Conservation (phyloP, 108 stramenopile genomes). For the Nitzschia sp. region DNA sequence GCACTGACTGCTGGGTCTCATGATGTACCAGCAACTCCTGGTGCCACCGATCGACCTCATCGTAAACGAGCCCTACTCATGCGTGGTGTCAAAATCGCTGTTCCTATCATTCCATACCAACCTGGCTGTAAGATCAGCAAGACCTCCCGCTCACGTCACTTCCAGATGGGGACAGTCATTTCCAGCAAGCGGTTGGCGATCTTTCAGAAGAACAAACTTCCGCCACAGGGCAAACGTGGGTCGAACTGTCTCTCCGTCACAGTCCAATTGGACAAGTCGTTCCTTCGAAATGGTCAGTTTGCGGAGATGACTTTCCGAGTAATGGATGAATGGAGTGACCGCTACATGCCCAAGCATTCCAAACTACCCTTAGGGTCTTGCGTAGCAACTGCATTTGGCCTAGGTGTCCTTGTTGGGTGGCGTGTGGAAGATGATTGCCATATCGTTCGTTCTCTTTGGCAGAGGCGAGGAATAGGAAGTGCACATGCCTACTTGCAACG, state of each 20-base stretch:
- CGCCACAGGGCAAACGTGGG: conserved; percentile 14
- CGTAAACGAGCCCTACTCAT: conserved; percentile 23
- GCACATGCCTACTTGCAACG: conserved; percentile 70
- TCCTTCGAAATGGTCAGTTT: conserved; percentile 74
- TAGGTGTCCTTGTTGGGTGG: conserved; percentile 87
- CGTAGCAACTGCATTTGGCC: conserved; percentile 81
- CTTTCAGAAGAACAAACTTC: conserved; percentile 25
- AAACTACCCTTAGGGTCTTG: conserved; percentile 83
- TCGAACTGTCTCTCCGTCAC: conserved; percentile 78
- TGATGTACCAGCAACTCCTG: not conserved
- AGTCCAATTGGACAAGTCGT: conserved; percentile 71
- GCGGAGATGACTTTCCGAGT: conserved; percentile 72
- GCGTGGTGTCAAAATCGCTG: conserved; percentile 77
- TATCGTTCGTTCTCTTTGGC: conserved; percentile 80
- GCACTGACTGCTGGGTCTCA: conserved; percentile 1
- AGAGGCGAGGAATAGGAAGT: conserved; percentile 63
- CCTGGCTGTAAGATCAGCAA: conserved; percentile 23
- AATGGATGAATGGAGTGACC: conserved; percentile 67
- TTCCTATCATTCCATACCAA: conserved; percentile 69
- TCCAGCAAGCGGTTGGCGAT: conserved; percentile 61
- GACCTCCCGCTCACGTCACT: conserved; percentile 26
- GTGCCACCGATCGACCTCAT: not conserved
- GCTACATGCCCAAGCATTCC: conserved; percentile 75
- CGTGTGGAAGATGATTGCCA: conserved; percentile 86
- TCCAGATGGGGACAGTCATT: conserved; percentile 84